Evolutionary conservation across 2,329 filamentous ascomycete genomes (phyloP).

Genomic region (Cladophialophora psammophila): DNA sequence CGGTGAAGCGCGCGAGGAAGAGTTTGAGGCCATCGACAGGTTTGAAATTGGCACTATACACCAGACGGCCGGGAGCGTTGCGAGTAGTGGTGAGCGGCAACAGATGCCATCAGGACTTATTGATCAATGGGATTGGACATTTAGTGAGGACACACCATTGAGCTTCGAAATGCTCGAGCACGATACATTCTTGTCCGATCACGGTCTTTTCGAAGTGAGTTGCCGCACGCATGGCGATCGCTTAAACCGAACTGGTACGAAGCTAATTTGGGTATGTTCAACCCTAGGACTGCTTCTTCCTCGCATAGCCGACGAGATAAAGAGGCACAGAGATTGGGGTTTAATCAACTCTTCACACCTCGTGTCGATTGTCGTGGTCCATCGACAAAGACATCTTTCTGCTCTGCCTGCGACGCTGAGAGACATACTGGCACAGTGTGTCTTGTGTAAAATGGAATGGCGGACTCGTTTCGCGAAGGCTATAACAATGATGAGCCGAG

Average conservation of each 20-base stretch:
- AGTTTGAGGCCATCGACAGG: not conserved
- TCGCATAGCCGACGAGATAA: not conserved
- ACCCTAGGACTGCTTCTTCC: conserved; percentile 8
- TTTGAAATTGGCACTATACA: not conserved
- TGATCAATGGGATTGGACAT: conserved; percentile 6
- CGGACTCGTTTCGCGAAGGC: too few species aligned
- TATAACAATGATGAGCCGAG: too few species aligned
- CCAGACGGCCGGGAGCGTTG: not conserved
- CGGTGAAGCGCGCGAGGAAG: not conserved
- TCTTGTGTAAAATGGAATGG: too few species aligned
- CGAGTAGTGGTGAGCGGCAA: not conserved
- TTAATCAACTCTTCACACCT: not conserved
- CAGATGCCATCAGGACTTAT: not conserved
- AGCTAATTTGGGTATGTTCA: not conserved
- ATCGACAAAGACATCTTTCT: too few species aligned
- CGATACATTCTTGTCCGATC: not conserved
- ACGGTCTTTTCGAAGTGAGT: conserved; percentile 7
- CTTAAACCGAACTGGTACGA: too few species aligned
- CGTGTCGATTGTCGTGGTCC: too few species aligned
- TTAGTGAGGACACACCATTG: not conserved
- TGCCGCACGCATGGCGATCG: not conserved
- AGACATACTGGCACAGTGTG: too few species aligned
- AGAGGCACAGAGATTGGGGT: not conserved
- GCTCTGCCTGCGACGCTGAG: too few species aligned
- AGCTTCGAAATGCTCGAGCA: not conserved